phyloP scores from a whole-genome alignment of 495 filamentous ascomycete species.

The Aspergillus hancockii region DNA sequence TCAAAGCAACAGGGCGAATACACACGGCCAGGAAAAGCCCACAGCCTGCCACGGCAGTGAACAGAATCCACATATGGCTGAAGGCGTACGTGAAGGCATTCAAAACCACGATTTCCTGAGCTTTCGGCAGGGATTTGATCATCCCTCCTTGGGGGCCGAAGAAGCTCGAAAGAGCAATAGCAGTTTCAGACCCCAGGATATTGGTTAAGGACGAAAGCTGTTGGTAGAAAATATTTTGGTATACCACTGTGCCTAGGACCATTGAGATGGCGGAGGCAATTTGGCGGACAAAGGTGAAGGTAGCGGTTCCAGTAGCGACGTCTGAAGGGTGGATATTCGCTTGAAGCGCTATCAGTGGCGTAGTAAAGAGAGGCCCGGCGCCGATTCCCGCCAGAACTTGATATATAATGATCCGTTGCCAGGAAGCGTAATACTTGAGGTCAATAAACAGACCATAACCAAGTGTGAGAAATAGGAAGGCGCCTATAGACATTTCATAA shows the following conservation, averaged over 20 bases:
- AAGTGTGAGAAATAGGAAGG: conserved; percentile 52
- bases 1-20: too few relatives aligned
- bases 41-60: conserved; percentile 52
- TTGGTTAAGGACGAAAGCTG: conserved; percentile 39
- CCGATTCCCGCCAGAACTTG: conserved; percentile 56
- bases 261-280: conserved; percentile 53
- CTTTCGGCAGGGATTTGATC: conserved; percentile 49
- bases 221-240: conserved; percentile 55
- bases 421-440: conserved; percentile 46
- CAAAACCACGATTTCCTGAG: conserved; percentile 49
- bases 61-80: conserved; percentile 69
- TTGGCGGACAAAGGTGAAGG: conserved; percentile 54
- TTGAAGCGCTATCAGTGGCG: conserved; percentile 60
- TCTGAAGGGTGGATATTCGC: conserved; percentile 50
- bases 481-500: conserved; percentile 49
- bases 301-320: conserved; percentile 56
- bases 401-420: conserved; percentile 53
- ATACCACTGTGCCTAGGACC: conserved; percentile 58
- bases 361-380: conserved; percentile 58
- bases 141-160: conserved; percentile 62
- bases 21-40: too few relatives aligned
- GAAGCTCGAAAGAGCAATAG: conserved; percentile 43
- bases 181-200: conserved; percentile 36
- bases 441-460: conserved; percentile 56
- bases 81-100: conserved; percentile 57